Conservation (phyloP, 2,329 filamentous ascomycete genomes). For the Alternaria incomplexa region DNA sequence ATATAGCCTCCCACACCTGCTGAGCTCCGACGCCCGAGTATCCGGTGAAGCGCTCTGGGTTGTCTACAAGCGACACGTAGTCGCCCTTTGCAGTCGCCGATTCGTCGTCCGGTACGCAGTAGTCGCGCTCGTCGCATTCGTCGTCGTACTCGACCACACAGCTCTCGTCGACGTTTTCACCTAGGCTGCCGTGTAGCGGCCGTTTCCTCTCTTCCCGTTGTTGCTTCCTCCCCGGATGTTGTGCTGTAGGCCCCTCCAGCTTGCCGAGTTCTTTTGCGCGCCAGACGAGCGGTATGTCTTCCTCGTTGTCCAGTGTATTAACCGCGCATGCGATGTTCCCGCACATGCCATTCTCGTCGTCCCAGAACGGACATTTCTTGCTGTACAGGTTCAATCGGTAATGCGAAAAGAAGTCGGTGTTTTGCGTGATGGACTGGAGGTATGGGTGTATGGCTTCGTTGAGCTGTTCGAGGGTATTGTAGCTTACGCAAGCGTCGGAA, state of each 20-base stretch:
- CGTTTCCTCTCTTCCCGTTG: constrained; percentile 73
- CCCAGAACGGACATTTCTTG: constrained; percentile 95
- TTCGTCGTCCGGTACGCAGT: constrained; percentile 95
- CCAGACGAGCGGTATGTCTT: constrained; percentile 92
- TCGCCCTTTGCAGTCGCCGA: constrained; percentile 85
- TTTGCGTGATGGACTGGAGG: constrained; percentile 79
- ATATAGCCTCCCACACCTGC: constrained; percentile 96
- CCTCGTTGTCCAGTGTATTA: constrained; percentile 91
- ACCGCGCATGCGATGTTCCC: constrained; percentile 97
- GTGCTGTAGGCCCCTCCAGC: constrained; percentile 87
- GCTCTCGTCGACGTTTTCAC: constrained; percentile 88
- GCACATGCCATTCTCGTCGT: constrained; percentile 90
- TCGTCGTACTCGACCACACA: constrained; percentile 98
- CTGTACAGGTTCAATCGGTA: constrained; percentile 95
- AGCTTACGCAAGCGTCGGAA: constrained; percentile 92
- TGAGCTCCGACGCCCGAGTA: constrained; percentile 84
- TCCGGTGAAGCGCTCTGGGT: constrained; percentile 94
- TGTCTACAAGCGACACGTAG: constrained; percentile 92
- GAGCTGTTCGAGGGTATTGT: constrained; percentile 83
- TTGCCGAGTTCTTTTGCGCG: constrained; percentile 90
- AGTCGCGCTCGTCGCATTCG: constrained; percentile 95
- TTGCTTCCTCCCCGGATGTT: constrained; percentile 78
- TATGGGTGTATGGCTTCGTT: constrained; percentile 79
- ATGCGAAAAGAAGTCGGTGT: constrained; percentile 97
- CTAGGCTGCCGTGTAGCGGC: constrained; percentile 81